Percentiles rank a stretch among this genome's conserved stretches.
Evolutionary conservation across 768 basidiomycete species (phyloP).

Genomic region (Kwoniella dendrophila): DNA sequence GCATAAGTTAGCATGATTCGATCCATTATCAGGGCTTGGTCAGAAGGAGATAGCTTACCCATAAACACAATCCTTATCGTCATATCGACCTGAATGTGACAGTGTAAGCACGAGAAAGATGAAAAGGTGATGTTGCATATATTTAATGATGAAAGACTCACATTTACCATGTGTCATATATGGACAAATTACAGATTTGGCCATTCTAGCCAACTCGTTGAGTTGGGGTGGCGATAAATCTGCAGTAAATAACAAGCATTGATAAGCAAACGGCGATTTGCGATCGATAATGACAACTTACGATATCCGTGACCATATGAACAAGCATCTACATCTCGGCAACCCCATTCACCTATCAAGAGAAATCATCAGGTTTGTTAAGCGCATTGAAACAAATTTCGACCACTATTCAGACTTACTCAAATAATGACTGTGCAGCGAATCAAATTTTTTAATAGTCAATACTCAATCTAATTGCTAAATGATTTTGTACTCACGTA

Average conservation of each 20-base stretch:
- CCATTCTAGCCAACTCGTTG: conserved; percentile 37
- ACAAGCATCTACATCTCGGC: conserved; percentile 36
- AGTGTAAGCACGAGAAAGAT: neutral
- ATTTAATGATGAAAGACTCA: conserved; percentile 16
- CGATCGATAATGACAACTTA: conserved; percentile 15
- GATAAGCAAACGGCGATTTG: neutral
- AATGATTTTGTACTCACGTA: conserved; percentile 37
- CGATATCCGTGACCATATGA: conserved; percentile 47
- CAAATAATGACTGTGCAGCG: conserved; percentile 26
- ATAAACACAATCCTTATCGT: conserved; percentile 47
- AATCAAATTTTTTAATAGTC: neutral
- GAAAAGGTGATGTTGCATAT: neutral
- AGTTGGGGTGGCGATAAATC: conserved; percentile 38
- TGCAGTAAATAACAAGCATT: neutral
- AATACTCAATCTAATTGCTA: neutral
- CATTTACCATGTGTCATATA: conserved; percentile 38
- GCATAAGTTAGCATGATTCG: neutral
- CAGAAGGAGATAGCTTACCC: conserved; percentile 28
- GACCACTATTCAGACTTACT: conserved; percentile 20
- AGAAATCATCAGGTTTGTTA: conserved; percentile 1
- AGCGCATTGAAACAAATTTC: neutral
- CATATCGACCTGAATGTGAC: conserved; percentile 24
- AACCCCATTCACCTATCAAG: conserved; percentile 38
- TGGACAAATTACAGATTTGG: conserved; percentile 48
- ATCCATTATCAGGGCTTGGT: neutral